Base-by-base conservation (phyloP, 805 yeast species). In the Nakazawaea wickerhamii region DNA sequence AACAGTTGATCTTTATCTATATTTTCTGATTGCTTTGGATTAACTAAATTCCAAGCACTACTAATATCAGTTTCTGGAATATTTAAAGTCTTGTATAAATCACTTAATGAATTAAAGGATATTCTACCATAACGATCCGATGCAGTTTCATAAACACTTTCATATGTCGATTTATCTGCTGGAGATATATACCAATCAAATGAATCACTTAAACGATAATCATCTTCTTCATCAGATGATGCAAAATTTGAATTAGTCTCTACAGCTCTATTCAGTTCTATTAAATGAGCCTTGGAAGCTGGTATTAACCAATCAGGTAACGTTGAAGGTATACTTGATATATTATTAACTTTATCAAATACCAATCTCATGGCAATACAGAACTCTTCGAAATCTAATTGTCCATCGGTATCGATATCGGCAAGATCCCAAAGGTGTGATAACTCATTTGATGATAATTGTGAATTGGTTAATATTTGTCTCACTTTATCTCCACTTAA, bases 141-240 rank as follows among this genome's bases (percentile, higher is more conserved):
- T 41, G 87, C 79, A 21, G 83, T 72, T 30, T 80, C 69, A 58
- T 89, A 85, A 26, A 93, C 77, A 25, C 83, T 70, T 55, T 86
- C 91, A 63, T 93, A 93, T 13, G 83, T 75, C 2, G 77, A 52
- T 55, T 81, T 79, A 55, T 93, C 98, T 8, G 80, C 73, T 18
- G 97, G 98, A 4, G 96, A 80, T 50, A 93, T 89, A 64, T 93
- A 93, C 99, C 99, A 93, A 59, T 90, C 96, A 57, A 93, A 87
- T 54, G 81, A 86, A 30, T 79, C 72, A 35, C 80, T 70, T 39
- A 78, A 63, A 23, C 71, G 59, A 18, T 77, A 75, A 31, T 80
- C 79, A 34, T 83, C 91, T 38, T 82, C 88, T 20, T 73, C 84
- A 41, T 77, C 79, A 45, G 40, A 45, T 15, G 40, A 46, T 17